Evolutionary conservation across 2,329 filamentous ascomycete genomes (phyloP).

Genomic region (Penicillium capsulatum): DNA sequence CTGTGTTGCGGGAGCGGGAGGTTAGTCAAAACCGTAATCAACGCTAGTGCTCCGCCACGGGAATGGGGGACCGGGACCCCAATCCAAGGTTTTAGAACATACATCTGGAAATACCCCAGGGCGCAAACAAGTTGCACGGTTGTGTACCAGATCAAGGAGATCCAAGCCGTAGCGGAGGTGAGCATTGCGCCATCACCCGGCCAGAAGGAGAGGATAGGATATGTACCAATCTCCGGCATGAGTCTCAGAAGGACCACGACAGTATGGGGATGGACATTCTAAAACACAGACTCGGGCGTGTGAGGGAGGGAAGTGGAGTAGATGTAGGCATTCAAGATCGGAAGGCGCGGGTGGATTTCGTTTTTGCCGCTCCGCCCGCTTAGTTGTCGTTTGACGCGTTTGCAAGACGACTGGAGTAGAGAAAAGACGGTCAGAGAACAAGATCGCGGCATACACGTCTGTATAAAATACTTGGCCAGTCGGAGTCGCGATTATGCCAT

Average conservation of each 20-base stretch:
- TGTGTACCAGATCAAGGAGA: constrained; percentile 53
- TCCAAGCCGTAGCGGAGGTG: constrained; percentile 44
- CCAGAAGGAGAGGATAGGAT: constrained; percentile 22
- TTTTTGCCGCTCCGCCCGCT: constrained; percentile 9
- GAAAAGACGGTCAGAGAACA: too few relatives aligned
- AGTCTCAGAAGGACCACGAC: constrained; percentile 10
- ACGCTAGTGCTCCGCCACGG: constrained; percentile 1
- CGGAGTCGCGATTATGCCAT: too few relatives aligned
- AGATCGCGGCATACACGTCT: too few relatives aligned
- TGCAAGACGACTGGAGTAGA: background rate
- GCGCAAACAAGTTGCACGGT: constrained; percentile 54
- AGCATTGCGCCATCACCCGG: constrained; percentile 27
- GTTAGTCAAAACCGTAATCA: constrained; percentile 6
- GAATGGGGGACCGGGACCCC: background rate
- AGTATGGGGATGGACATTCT: constrained; percentile 17
- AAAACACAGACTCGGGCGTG: constrained; percentile 5
- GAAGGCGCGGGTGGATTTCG: constrained; percentile 10
- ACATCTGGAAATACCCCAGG: constrained; percentile 60
- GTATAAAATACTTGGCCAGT: too few relatives aligned
- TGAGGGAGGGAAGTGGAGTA: background rate
- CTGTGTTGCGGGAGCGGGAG: constrained; percentile 32
- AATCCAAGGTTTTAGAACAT: constrained; percentile 21
- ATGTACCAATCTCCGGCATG: constrained; percentile 30
- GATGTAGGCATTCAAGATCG: constrained; percentile 8
- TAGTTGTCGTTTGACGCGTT: background rate